Base-by-base conservation (phyloP, 805 yeast species). In the Ogataea allantospora region DNA sequence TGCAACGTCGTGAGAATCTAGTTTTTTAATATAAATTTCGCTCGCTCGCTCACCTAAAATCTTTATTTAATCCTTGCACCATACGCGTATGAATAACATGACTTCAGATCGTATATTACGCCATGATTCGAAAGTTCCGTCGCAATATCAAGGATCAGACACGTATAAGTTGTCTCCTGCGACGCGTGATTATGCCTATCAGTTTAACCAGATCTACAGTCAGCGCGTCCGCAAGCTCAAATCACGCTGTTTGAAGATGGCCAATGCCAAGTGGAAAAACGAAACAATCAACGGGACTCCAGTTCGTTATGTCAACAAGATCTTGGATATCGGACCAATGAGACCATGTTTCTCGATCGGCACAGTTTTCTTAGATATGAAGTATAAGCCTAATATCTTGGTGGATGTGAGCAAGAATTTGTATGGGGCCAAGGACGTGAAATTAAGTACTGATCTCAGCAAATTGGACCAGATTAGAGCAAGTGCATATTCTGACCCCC, bases 331-430 rank as follows among this genome's bases (percentile, higher is more conserved):
- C 7, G 62, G 66, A 8, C 69, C 73, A 21, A 76, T 79, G 41
- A 70, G 75, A 42, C 71, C 83, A 13, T 74, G 86, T 45, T 93
- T 91, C 91, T 79, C 88, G 9, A 70, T 83, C 17, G 99, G 99
- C 2, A 87, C 97, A 0, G 71, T 89, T 0, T 88, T 83, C 53
- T 74, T 86, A 51, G 96, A 89, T 44, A 73, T 87, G 80, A 79
- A 78, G 53, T 77, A 78, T 54, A 93, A 93, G 55, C 88, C 96
- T 4, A 83, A 89, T 57, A 80, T 93, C 35, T 63, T 93, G 39
- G 76, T 78, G 28, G 98, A 93, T 45, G 88, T 91, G 7, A 78
- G 83, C 21, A 73, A 72, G 17, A 74, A 74, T 22, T 57, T 61
- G 33, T 79, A 76, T 49, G 80, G 76, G 23, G 69, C 69, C 9